A percentile compares a stretch with the other conserved stretches of the same genome.
phyloP scores from a whole-genome alignment of 2,329 filamentous ascomycete genomes.

The Neurospora sp. region DNA sequence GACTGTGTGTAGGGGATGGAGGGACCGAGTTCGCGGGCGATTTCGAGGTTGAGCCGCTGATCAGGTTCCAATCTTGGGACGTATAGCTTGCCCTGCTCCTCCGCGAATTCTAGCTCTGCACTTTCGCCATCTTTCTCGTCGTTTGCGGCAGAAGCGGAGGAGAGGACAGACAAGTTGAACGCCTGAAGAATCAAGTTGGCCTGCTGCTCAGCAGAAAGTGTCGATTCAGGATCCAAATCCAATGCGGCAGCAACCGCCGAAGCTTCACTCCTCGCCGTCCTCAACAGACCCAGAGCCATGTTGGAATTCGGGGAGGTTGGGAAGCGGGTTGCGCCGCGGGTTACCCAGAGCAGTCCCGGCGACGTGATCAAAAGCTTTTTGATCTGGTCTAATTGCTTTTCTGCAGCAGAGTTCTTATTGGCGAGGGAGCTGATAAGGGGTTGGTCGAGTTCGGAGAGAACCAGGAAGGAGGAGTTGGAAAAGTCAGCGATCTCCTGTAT shows the following conservation, averaged over 20 bases:
- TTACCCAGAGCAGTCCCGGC: conserved; percentile 27
- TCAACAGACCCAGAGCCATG: conserved; percentile 19
- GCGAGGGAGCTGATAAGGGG: conserved; percentile 13
- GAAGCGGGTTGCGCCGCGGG: conserved; percentile 13
- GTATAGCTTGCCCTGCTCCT: conserved; percentile 16
- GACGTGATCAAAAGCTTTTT: conserved; percentile 15
- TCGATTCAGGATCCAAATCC: conserved; percentile 15
- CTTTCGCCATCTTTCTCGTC: conserved; percentile 3
- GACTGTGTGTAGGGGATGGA: conserved; percentile 15
- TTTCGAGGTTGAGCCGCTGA: conserved; percentile 15
- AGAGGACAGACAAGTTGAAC: conserved; percentile 10
- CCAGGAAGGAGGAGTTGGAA: conserved; percentile 12
- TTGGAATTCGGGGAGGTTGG: conserved; percentile 12
- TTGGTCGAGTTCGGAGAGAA: conserved; percentile 16
- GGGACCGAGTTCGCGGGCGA: conserved; percentile 15
- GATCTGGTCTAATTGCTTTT: conserved; percentile 11
- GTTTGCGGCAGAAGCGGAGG: not conserved
- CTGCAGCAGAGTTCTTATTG: not conserved
- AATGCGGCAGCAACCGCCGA: conserved; percentile 14
- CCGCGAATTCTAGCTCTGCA: conserved; percentile 20
- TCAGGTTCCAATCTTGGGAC: conserved; percentile 19
- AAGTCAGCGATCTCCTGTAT: conserved; percentile 9
- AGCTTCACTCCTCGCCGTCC: conserved; percentile 19
- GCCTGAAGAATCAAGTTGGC: conserved; percentile 15
- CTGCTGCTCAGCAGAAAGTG: conserved; percentile 5